Conservation (phyloP, 2,329 filamentous ascomycete genomes). For the Blumeriella jaapii region DNA sequence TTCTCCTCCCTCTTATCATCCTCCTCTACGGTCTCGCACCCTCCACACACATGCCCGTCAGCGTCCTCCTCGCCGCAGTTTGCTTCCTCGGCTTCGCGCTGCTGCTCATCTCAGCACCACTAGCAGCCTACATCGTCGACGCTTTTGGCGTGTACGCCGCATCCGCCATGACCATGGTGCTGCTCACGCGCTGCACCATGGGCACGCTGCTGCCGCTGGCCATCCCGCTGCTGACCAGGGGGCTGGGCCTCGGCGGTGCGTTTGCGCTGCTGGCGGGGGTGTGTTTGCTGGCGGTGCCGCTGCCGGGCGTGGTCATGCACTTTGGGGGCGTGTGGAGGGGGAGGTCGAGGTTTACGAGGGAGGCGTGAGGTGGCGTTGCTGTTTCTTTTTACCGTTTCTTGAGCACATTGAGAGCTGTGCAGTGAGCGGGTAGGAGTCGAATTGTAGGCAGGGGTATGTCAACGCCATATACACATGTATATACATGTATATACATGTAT, state of each 20-base stretch:
- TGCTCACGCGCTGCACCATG: constrained; percentile 19
- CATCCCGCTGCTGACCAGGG: constrained; percentile 35
- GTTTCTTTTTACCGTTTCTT: too few species aligned
- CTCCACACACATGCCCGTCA: constrained; percentile 39
- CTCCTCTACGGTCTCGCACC: constrained; percentile 45
- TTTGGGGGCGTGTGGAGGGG: constrained; percentile 43
- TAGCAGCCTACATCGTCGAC: constrained; percentile 45
- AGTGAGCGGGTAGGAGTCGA: too few species aligned
- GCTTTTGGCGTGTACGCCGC: constrained; percentile 30
- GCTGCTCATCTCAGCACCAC: constrained; percentile 31
- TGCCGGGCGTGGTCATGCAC: constrained; percentile 38
- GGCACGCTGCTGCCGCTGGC: constrained; percentile 45
- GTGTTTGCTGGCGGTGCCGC: constrained; percentile 35
- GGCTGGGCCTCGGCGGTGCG: constrained; percentile 33
- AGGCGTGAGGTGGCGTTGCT: too few species aligned
- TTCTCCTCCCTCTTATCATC: constrained; percentile 43
- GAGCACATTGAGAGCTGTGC: too few species aligned
- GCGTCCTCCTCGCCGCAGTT: constrained; percentile 34
- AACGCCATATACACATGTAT: too few species aligned
- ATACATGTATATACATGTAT: too few species aligned
- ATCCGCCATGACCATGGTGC: constrained; percentile 30
- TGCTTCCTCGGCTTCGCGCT: constrained; percentile 38
- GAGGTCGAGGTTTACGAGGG: constrained; percentile 37
- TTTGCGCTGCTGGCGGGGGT: constrained; percentile 26
- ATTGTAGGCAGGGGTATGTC: too few species aligned